These are phyloP conservation scores for Cercophora samala DNA, from an alignment of 495 filamentous ascomycete genomes.

Conservation along the genomic window DNA sequence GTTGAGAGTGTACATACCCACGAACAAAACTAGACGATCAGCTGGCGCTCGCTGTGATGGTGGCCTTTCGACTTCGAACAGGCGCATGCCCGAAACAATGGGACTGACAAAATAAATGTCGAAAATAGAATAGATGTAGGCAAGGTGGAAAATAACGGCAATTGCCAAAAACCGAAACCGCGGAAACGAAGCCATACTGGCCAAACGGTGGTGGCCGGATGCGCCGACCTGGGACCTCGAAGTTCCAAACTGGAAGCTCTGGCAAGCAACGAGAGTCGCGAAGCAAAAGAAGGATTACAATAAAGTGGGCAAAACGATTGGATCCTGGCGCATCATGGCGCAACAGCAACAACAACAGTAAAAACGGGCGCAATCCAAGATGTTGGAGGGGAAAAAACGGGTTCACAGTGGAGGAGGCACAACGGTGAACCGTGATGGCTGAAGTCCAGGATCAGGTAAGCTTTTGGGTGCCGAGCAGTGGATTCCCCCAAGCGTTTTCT, in stretches of 20 bases:
- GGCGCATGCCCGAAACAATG: slow-evolving; percentile 91
- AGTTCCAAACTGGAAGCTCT: background rate
- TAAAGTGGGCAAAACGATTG: slow-evolving; percentile 5
- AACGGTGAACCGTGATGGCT: slow-evolving; percentile 17
- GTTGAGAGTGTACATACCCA: slow-evolving; percentile 57
- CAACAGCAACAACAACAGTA: slow-evolving; percentile 8
- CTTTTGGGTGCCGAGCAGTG: background rate
- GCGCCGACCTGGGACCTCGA: background rate
- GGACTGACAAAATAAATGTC: slow-evolving; percentile 99
- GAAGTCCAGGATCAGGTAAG: slow-evolving; percentile 1
- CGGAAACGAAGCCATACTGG: slow-evolving; percentile 70
- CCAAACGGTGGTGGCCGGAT: background rate
- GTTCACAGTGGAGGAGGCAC: background rate
- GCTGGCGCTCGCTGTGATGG: slow-evolving; percentile 68
- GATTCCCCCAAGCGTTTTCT: background rate
- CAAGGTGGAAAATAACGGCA: slow-evolving; percentile 88
- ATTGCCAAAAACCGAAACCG: slow-evolving; percentile 87
- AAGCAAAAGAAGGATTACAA: background rate
- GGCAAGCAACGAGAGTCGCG: background rate
- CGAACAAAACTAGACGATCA: slow-evolving; percentile 86
- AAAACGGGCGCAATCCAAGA: background rate
- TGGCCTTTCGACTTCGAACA: slow-evolving; percentile 66
- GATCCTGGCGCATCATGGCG: slow-evolving; percentile 19
- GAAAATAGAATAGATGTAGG: slow-evolving; percentile 96
- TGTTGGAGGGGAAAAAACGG: background rate